Evolutionary conservation across 495 filamentous ascomycete genomes (phyloP).

Genomic region (Hyphodiscus hymeniophilus): DNA sequence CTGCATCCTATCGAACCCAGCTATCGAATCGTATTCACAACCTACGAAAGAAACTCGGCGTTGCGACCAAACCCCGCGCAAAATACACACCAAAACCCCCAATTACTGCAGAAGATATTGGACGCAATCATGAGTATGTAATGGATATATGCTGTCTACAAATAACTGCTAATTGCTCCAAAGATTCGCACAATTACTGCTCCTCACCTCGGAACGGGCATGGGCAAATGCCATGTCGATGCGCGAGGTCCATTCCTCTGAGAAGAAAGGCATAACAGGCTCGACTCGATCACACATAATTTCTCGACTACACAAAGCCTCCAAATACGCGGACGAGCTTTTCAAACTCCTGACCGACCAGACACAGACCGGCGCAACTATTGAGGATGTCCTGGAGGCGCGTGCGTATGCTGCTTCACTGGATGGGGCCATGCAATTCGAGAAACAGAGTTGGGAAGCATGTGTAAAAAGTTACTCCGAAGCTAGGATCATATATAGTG

Average conservation of each 20-base stretch:
- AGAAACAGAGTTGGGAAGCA: constrained; percentile 77
- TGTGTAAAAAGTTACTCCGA: constrained; percentile 70
- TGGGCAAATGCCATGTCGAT: constrained; percentile 97
- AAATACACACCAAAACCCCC: constrained; percentile 70
- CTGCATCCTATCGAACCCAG: constrained; percentile 74
- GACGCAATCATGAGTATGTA: constrained; percentile 64
- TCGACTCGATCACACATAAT: constrained; percentile 78
- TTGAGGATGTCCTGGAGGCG: constrained; percentile 74
- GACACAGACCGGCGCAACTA: constrained; percentile 49
- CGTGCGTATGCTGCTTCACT: constrained; percentile 73
- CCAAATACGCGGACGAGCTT: constrained; percentile 58
- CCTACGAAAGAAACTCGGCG: constrained; percentile 73
- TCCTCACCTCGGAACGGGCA: constrained; percentile 82
- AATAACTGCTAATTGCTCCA: constrained; percentile 3
- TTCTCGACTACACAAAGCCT: constrained; percentile 75
- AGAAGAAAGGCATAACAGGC: constrained; percentile 68
- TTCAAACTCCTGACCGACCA: constrained; percentile 54
- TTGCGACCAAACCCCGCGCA: constrained; percentile 70
- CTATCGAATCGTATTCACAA: constrained; percentile 75
- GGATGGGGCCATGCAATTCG: constrained; percentile 66
- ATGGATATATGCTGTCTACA: background rate
- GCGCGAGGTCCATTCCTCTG: constrained; percentile 74
- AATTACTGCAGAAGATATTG: constrained; percentile 71
- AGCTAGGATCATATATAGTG: constrained; percentile 73
- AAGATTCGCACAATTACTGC: constrained; percentile 71